Evolutionary conservation across 371 early-diverging fungal genomes (phyloP), one percentile per base, ranked within the genome.

Genomic region (Syncephalastrum racemosum): DNA sequence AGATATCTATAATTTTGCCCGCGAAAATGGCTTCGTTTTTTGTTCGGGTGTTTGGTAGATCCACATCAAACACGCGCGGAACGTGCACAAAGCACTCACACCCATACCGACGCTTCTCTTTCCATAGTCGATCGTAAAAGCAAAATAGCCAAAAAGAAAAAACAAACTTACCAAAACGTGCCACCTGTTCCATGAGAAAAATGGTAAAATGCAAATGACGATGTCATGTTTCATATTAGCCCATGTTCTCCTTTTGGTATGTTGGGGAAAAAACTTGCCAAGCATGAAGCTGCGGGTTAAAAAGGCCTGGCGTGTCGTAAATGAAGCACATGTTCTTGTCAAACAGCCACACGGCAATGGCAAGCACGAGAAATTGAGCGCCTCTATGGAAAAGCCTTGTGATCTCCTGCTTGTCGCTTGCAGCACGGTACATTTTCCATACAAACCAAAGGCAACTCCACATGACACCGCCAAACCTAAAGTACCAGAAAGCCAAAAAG

Each of bases 361-460:
- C 70, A 1, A 61, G 44, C 10, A 54, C 44, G 4, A 75, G 57
- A 23, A 64, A 72, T 16, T 58, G 36, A 25, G 63, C 58, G 14
- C 76, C 76, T 24, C 56, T 57, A 42, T 70, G 63, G 54, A 73
- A 76, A 7, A 72, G 50, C 14, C 41, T 46, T 16, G 53, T 54
- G 51, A 68, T 54, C 46, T 68, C 54, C 36, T 31, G 36, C 48
- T 60, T 50, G 18, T 59, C 54, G 16, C 54, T 46, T 15, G 61
- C 67, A 7, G 50, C 56, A 18, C 53, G 53, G 43, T 77, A 77
- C 47, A 70, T 47, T 44, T 69, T 63, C 54, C 66, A 63, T 13
- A 77, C 74, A 53, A 71, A 62, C 59, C 67, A 74, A 14, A 74
- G 53, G 43, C 67, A 66, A 44, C 67, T 68, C 74, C 74, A 74